phyloP scores from a whole-genome alignment of 2,329 filamentous ascomycete species.

The Monilinia polystroma region DNA sequence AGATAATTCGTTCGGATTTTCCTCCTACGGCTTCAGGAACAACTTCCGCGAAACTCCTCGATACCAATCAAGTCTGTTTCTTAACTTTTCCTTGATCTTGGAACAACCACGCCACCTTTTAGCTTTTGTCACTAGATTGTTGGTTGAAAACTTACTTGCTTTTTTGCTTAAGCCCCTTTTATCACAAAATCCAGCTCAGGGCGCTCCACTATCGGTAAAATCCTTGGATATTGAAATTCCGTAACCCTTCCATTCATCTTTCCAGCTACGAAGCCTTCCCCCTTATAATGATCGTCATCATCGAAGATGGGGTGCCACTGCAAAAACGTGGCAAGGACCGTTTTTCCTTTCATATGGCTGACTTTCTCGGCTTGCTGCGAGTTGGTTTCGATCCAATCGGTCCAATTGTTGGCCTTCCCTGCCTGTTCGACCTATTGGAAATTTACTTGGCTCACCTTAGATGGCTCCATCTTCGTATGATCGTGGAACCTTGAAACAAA shows the following conservation, averaged over 20 bases:
- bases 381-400: constrained; percentile 8
- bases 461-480: constrained; percentile 2
- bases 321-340: constrained; percentile 21
- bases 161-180: constrained; percentile 18
- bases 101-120: constrained; percentile 6
- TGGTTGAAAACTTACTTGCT: constrained; percentile 2
- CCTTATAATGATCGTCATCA: constrained; percentile 20
- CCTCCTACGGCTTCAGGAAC: constrained; percentile 12
- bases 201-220: background rate
- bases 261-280: constrained; percentile 3
- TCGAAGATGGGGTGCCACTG: constrained; percentile 20
- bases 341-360: constrained; percentile 16
- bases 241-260: constrained; percentile 8
- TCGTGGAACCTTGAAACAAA: constrained; percentile 8
- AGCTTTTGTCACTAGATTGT: background rate
- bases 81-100: constrained; percentile 10
- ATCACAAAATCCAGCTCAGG: constrained; percentile 13
- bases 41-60: constrained; percentile 16
- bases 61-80: constrained; percentile 7
- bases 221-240: background rate
- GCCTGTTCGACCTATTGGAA: constrained; percentile 11
- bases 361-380: background rate
- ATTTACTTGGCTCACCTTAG: constrained; percentile 1
- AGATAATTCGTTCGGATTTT: constrained; percentile 11
- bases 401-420: background rate